These are phyloP conservation scores for Entomortierella parvispora DNA, from an alignment of 192 early-diverging fungal genomes.

Conservation along the genomic window DNA sequence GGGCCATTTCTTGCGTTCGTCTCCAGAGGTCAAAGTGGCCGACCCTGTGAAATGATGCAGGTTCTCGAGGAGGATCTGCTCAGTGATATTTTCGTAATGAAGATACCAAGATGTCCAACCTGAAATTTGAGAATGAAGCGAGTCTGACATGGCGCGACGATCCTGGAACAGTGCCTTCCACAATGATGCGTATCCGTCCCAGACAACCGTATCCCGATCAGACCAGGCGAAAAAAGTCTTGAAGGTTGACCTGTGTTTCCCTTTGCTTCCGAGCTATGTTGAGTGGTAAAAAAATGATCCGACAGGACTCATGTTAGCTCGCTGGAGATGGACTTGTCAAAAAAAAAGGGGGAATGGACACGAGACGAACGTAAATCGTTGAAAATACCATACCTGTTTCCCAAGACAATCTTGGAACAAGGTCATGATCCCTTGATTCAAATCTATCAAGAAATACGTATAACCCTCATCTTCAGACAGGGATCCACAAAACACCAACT, in stretches of 20 bases:
- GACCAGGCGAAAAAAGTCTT: constrained; percentile 40
- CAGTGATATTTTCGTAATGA: constrained; percentile 61
- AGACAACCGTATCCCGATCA: constrained; percentile 17
- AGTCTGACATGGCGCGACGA: constrained; percentile 19
- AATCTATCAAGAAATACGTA: constrained; percentile 60
- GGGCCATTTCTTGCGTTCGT: constrained; percentile 46
- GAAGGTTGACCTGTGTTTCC: constrained; percentile 42
- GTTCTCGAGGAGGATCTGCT: constrained; percentile 54
- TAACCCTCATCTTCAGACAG: constrained; percentile 57
- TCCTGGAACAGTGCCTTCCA: constrained; percentile 21
- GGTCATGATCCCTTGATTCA: constrained; percentile 33
- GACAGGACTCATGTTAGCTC: too few species aligned
- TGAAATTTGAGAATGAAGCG: constrained; percentile 36
- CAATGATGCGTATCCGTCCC: constrained; percentile 17
- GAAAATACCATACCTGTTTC: constrained; percentile 22
- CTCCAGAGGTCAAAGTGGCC: background rate
- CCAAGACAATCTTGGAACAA: constrained; percentile 58
- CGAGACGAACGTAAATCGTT: background rate
- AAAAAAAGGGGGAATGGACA: background rate
- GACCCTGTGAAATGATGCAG: constrained; percentile 16
- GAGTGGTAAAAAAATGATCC: too few species aligned
- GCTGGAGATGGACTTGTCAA: constrained; percentile 7
- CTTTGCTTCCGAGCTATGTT: too few species aligned
- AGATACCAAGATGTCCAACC: constrained; percentile 66
- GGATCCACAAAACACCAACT: constrained; percentile 49